Conservation (phyloP, 108 stramenopile genomes). For the Cafeteria roenbergensis region DNA sequence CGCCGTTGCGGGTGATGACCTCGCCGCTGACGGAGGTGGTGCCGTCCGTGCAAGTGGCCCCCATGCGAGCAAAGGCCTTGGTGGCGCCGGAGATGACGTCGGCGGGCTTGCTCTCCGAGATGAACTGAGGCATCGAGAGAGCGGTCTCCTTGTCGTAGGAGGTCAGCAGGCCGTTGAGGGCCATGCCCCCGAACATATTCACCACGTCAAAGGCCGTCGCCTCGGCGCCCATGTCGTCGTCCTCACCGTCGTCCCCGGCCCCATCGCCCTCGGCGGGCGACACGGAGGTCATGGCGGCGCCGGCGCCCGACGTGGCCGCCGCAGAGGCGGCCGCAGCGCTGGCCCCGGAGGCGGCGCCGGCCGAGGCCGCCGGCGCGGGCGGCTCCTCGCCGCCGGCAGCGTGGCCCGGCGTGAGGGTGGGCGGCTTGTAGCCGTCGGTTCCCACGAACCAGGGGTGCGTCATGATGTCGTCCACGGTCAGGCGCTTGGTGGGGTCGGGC, state of each 20-base stretch:
- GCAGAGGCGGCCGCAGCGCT: not conserved
- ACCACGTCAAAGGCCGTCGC: slow-evolving; percentile 20
- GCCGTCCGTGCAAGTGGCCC: too few species aligned
- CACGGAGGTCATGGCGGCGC: not conserved
- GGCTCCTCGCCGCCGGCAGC: not conserved
- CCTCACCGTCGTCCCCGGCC: not conserved
- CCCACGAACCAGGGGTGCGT: slow-evolving; percentile 32
- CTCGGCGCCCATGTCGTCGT: not conserved
- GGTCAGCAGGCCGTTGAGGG: slow-evolving; percentile 12
- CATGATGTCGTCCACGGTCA: slow-evolving; percentile 33
- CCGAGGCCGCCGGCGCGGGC: not conserved
- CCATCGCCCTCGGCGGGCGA: slow-evolving; percentile 14
- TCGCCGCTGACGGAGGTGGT: not conserved
- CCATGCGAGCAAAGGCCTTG: too few species aligned
- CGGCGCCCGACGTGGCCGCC: not conserved
- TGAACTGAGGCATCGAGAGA: not conserved
- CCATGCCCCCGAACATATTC: slow-evolving; percentile 19
- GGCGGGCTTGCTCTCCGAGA: not conserved
- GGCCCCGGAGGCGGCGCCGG: not conserved
- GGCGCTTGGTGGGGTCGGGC: slow-evolving; percentile 42
- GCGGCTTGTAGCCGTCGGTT: not conserved
- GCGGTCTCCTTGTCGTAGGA: not conserved
- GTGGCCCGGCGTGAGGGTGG: not conserved
- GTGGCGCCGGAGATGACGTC: not conserved
- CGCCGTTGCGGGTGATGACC: not conserved